Evolutionary conservation across 805 yeast genomes (phyloP).

Genomic region (Lachancea meyersii): DNA sequence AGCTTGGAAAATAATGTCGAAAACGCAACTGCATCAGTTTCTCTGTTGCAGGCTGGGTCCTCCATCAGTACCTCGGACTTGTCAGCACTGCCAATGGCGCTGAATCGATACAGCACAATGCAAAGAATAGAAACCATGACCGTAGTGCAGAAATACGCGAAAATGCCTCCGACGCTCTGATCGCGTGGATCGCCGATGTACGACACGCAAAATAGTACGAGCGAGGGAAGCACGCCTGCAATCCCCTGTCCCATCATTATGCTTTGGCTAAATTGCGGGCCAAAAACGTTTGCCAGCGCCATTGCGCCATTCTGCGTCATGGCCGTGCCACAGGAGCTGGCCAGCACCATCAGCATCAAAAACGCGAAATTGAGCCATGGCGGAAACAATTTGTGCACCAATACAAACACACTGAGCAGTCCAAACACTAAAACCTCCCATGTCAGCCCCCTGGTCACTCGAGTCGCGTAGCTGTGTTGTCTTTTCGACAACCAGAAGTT

Average conservation of each 20-base stretch:
- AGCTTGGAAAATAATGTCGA: constrained; percentile 54
- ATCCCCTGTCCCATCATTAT: constrained; percentile 93
- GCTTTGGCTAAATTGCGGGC: constrained; percentile 76
- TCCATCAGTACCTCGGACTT: constrained; percentile 6
- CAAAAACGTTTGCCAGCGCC: constrained; percentile 76
- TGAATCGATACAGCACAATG: constrained; percentile 21
- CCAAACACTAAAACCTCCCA: constrained; percentile 54
- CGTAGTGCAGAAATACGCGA: constrained; percentile 36
- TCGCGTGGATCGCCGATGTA: constrained; percentile 39
- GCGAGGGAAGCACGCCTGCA: constrained; percentile 87
- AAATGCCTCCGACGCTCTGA: constrained; percentile 20
- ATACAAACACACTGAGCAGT: constrained; percentile 40
- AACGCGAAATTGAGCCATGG: constrained; percentile 35
- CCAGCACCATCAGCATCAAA: constrained; percentile 56
- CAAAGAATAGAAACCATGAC: constrained; percentile 24
- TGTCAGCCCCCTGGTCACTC: constrained; percentile 57
- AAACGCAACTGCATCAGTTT: constrained; percentile 50
- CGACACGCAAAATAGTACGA: constrained; percentile 46
- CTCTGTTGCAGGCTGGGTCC: constrained; percentile 14
- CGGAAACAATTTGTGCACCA: constrained; percentile 16
- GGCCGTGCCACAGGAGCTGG: constrained; percentile 71
- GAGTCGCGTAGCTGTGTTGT: constrained; percentile 48
- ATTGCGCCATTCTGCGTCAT: constrained; percentile 84
- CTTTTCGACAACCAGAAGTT: constrained; percentile 58
- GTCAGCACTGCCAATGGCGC: constrained; percentile 19